A percentile compares a stretch with the other conserved stretches of the same genome.
Conservation (phyloP, 2,329 filamentous ascomycete species). For the Aspergillus pseudonomiae region DNA sequence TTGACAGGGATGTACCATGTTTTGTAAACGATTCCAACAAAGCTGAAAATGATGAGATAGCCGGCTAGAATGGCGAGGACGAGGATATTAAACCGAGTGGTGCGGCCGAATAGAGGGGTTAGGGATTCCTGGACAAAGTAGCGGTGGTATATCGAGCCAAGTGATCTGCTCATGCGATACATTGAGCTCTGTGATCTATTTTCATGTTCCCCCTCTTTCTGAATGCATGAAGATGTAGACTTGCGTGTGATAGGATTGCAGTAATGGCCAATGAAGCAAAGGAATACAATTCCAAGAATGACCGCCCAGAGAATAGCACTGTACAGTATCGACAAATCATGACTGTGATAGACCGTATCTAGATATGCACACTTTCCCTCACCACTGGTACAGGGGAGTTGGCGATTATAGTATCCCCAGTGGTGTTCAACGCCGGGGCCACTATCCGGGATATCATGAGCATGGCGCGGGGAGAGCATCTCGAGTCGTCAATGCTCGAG, state of each 20-base stretch:
- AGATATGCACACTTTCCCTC: slow-evolving; percentile 61
- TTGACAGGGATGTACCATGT: slow-evolving; percentile 72
- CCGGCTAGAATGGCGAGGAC: slow-evolving; percentile 60
- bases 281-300: slow-evolving; percentile 51
- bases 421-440: slow-evolving; percentile 44
- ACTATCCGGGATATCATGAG: neutral
- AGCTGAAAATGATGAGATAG: slow-evolving; percentile 70
- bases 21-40: slow-evolving; percentile 69
- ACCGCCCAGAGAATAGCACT: slow-evolving; percentile 61
- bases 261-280: slow-evolving; percentile 42
- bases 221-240: neutral
- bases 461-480: slow-evolving; percentile 15
- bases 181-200: slow-evolving; percentile 22
- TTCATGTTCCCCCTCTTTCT: slow-evolving; percentile 21
- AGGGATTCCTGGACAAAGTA: slow-evolving; percentile 65
- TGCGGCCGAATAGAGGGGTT: slow-evolving; percentile 64
- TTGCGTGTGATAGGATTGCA: slow-evolving; percentile 15
- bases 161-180: slow-evolving; percentile 40
- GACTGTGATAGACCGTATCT: slow-evolving; percentile 57
- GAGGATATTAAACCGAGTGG: slow-evolving; percentile 68
- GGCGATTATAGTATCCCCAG: slow-evolving; percentile 60
- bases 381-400: slow-evolving; percentile 62
- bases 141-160: slow-evolving; percentile 48
- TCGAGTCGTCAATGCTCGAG: slow-evolving; percentile 6
- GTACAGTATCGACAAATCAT: slow-evolving; percentile 59